These are phyloP conservation scores for Penicillium sp. DNA, from an alignment of 2,329 filamentous ascomycete genomes.

Conservation along the genomic window DNA sequence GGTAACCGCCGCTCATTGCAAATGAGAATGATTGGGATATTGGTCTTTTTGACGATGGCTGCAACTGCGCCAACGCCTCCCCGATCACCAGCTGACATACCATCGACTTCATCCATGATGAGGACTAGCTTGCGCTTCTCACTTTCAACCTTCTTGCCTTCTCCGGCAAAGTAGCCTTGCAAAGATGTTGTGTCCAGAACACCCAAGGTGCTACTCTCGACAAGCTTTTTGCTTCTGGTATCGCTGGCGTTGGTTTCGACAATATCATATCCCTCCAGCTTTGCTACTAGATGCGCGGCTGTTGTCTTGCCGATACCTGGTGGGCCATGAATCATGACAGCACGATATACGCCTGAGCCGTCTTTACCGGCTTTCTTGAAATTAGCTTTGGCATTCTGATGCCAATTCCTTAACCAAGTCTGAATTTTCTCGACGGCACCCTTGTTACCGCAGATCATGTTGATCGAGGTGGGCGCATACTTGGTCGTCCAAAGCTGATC, in stretches of 20 bases:
- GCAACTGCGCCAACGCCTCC: conserved; percentile 93
- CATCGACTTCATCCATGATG: conserved; percentile 99
- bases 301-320: conserved; percentile 98
- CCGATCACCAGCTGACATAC: conserved; percentile 96
- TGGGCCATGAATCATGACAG: conserved; percentile 93
- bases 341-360: conserved; percentile 77
- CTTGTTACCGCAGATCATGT: conserved; percentile 95
- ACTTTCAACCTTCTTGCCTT: conserved; percentile 76
- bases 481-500: conserved; percentile 89
- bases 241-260: conserved; percentile 96
- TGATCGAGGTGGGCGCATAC: conserved; percentile 83
- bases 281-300: conserved; percentile 89
- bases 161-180: conserved; percentile 83
- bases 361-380: conserved; percentile 85
- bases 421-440: conserved; percentile 85
- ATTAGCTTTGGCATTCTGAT: conserved; percentile 72
- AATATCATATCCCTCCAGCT: conserved; percentile 88
- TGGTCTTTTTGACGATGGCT: conserved; percentile 91
- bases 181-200: conserved; percentile 93
- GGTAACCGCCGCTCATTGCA: conserved; percentile 91
- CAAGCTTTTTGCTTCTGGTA: conserved; percentile 90
- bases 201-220: conserved; percentile 84
- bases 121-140: conserved; percentile 91
- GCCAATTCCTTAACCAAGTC: conserved; percentile 81
- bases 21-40: conserved; percentile 93